Conservation (phyloP, 768 basidiomycete species). For the Phaeotremella skinneri region DNA sequence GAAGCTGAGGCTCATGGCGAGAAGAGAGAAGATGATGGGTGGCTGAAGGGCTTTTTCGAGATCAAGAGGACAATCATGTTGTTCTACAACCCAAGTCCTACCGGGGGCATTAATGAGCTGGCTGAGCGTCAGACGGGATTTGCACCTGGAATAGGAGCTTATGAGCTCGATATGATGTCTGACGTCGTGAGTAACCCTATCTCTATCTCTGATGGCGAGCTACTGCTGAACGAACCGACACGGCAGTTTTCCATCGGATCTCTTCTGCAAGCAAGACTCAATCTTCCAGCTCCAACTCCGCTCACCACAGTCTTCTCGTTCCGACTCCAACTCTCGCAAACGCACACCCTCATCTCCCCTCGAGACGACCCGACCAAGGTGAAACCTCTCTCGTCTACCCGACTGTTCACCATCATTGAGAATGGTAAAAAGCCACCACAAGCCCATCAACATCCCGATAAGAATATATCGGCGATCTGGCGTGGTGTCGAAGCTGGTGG, state of each 20-base stretch:
- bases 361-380: conserved; percentile 21
- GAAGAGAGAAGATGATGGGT: conserved; percentile 12
- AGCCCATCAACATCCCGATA: conserved; percentile 9
- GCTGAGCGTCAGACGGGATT: conserved; percentile 25
- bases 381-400: conserved; percentile 22
- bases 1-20: conserved; percentile 5
- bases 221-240: neutral
- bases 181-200: conserved; percentile 20
- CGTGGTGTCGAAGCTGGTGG: conserved; percentile 19
- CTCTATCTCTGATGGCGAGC: neutral
- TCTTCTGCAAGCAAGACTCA: conserved; percentile 19
- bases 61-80: conserved; percentile 15
- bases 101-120: conserved; percentile 19
- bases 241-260: conserved; percentile 36
- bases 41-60: conserved; percentile 20
- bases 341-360: conserved; percentile 26
- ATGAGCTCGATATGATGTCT: conserved; percentile 19
- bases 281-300: conserved; percentile 26
- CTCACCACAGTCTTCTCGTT: conserved; percentile 32
- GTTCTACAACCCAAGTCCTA: conserved; percentile 25
- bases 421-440: conserved; percentile 6
- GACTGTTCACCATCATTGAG: conserved; percentile 15
- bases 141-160: conserved; percentile 20
- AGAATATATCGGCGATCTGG: conserved; percentile 16
- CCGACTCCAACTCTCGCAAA: conserved; percentile 29